Percentiles rank a stretch among this genome's conserved stretches.
phyloP scores from a whole-genome alignment of 257 asterid species.

The Jaltomata sinuosa region DNA sequence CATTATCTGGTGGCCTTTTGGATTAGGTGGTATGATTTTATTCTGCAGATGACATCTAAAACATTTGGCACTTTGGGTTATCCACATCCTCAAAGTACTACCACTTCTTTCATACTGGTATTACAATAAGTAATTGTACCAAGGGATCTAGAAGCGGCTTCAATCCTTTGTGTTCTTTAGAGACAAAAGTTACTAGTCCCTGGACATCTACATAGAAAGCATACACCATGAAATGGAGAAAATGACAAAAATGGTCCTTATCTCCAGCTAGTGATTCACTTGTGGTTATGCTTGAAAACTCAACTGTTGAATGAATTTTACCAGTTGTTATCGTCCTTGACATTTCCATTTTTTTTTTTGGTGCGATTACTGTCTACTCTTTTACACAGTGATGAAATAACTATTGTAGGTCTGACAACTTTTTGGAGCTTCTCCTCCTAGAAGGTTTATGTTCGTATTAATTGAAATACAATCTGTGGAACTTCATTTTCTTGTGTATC shows the following conservation, averaged over 20 bases:
- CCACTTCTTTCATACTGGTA: not conserved
- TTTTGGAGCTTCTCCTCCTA: not conserved
- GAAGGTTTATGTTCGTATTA: not conserved
- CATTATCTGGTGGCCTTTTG: not conserved
- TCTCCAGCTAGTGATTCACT: not conserved
- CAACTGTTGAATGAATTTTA: not conserved
- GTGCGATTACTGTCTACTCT: not conserved
- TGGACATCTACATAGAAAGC: not conserved
- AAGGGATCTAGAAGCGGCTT: not conserved
- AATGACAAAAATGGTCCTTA: too few species aligned
- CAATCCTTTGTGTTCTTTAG: not conserved
- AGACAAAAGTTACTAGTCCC: not conserved
- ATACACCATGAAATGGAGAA: not conserved
- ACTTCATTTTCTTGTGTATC: slow-evolving; percentile 1
- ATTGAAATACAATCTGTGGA: not conserved
- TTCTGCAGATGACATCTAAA: not conserved
- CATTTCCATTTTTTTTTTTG: not conserved
- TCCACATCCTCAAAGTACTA: too few species aligned
- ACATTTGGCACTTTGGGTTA: not conserved
- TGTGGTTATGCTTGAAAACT: not conserved
- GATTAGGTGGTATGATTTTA: not conserved
- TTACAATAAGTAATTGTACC: not conserved
- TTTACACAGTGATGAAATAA: not conserved
- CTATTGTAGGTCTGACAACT: not conserved
- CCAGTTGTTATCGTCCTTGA: not conserved